Percentiles rank a stretch among this genome's conserved stretches.
Conservation (phyloP, 352 stramenopile genomes). For the Globisporangium rhizosaccharum region DNA sequence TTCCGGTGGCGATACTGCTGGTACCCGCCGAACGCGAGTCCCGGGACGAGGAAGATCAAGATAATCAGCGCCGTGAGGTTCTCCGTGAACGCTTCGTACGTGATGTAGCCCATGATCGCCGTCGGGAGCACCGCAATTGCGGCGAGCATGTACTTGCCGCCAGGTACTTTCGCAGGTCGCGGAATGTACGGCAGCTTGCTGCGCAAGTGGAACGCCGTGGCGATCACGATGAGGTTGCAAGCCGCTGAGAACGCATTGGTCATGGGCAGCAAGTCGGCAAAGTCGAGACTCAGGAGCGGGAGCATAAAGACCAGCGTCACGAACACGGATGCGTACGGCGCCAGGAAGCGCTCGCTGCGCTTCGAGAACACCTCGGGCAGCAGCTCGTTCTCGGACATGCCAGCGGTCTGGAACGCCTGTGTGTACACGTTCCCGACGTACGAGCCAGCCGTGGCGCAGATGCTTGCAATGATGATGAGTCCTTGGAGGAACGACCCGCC, state of each 20-base stretch:
- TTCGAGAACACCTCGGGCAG: slow-evolving; percentile 49
- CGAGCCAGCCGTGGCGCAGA: slow-evolving; percentile 78
- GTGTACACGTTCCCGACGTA: slow-evolving; percentile 81
- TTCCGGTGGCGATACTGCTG: slow-evolving; percentile 11
- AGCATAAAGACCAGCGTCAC: slow-evolving; percentile 34
- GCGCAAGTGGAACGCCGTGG: slow-evolving; percentile 85
- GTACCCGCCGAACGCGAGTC: slow-evolving; percentile 18
- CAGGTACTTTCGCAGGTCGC: slow-evolving; percentile 51
- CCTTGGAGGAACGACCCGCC: slow-evolving; percentile 63
- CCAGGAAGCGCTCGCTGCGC: slow-evolving; percentile 25
- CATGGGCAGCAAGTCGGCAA: slow-evolving; percentile 74
- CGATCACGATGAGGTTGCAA: slow-evolving; percentile 87
- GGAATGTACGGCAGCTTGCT: slow-evolving; percentile 60
- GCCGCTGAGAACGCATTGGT: slow-evolving; percentile 89
- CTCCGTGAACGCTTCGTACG: slow-evolving; percentile 33
- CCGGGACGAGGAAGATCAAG: slow-evolving; percentile 28
- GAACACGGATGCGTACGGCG: slow-evolving; percentile 29
- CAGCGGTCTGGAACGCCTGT: slow-evolving; percentile 77
- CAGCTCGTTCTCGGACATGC: slow-evolving; percentile 60
- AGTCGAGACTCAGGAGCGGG: slow-evolving; percentile 44
- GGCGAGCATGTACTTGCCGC: slow-evolving; percentile 29
- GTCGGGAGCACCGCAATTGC: slow-evolving; percentile 29
- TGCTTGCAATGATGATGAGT: slow-evolving; percentile 69
- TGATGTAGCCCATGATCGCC: slow-evolving; percentile 45
- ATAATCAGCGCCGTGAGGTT: slow-evolving; percentile 26